These are phyloP conservation scores for Baorangia bicolor DNA, from an alignment of 768 basidiomycete genomes.

Conservation along the genomic window DNA sequence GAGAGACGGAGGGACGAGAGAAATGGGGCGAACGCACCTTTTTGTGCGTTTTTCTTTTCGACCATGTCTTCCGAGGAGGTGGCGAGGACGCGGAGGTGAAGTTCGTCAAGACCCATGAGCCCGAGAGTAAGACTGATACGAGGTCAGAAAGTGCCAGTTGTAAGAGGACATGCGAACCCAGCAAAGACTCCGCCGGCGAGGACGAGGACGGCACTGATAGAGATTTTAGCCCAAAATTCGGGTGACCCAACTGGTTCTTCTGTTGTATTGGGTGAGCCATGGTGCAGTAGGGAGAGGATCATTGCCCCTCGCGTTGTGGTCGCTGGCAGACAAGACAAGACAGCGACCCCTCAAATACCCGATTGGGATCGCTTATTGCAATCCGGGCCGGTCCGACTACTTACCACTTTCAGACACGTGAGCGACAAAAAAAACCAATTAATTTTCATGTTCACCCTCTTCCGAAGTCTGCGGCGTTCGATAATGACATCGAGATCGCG, in stretches of 20 bases:
- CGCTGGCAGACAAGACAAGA: neutral
- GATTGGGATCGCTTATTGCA: no score
- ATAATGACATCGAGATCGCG: slow-evolving; percentile 4
- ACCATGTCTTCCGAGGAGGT: slow-evolving; percentile 72
- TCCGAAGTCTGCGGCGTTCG: neutral
- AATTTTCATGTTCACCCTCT: no score
- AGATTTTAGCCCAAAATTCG: slow-evolving; percentile 74
- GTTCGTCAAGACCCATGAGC: slow-evolving; percentile 90
- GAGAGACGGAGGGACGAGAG: neutral
- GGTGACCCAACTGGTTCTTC: slow-evolving; percentile 47
- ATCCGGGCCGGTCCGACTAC: no score
- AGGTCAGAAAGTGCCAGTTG: neutral
- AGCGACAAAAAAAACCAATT: no score
- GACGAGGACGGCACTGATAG: slow-evolving; percentile 67
- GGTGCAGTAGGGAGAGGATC: slow-evolving; percentile 8
- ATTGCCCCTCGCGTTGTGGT: slow-evolving; percentile 7
- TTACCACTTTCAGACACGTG: no score
- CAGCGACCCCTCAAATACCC: no score
- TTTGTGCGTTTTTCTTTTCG: slow-evolving; percentile 69
- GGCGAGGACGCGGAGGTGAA: slow-evolving; percentile 84
- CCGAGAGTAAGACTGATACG: slow-evolving; percentile 75
- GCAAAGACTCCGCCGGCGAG: slow-evolving; percentile 90
- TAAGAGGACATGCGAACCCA: slow-evolving; percentile 47
- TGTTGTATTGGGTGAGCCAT: neutral
- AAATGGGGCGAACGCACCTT: slow-evolving; percentile 42